Evolutionary conservation across 108 stramenopile species (phyloP).

Genomic region (Cyclotella sp.): DNA sequence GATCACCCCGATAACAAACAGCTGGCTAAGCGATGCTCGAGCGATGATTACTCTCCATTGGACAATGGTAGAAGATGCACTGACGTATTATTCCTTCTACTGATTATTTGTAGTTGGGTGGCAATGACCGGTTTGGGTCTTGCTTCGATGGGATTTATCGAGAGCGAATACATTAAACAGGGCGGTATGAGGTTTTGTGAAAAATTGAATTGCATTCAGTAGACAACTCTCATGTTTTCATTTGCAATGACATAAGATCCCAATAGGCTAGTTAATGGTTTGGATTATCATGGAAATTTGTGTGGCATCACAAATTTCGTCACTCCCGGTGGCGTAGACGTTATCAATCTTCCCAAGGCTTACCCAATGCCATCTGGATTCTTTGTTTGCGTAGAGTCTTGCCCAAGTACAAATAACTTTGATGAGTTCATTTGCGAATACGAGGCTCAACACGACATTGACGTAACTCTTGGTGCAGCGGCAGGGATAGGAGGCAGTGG

Average conservation of each 20-base stretch:
- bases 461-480: conserved; percentile 13
- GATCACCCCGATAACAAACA: conserved; percentile 26
- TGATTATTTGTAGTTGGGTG: conserved; percentile 54
- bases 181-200: conserved; percentile 25
- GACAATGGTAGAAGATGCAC: conserved; percentile 61
- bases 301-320: conserved; percentile 66
- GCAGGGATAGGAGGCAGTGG: not conserved
- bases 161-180: conserved; percentile 30
- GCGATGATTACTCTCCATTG: conserved; percentile 39
- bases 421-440: conserved; percentile 53
- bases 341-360: conserved; percentile 38
- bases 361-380: conserved; percentile 47
- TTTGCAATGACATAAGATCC: not conserved
- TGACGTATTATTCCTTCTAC: conserved; percentile 45
- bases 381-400: conserved; percentile 37
- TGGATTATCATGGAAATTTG: conserved; percentile 77
- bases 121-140: conserved; percentile 64
- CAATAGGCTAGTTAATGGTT: conserved; percentile 21
- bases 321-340: conserved; percentile 37
- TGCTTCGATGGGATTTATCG: conserved; percentile 32
- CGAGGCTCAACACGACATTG: conserved; percentile 44
- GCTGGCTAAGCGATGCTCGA: conserved; percentile 9
- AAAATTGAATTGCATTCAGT: too few relatives aligned
- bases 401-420: conserved; percentile 26
- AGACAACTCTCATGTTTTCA: too few relatives aligned